These are phyloP conservation scores for Proliferodiscus dingleyae DNA, from an alignment of 2,329 filamentous ascomycete species.

Conservation along the genomic window DNA sequence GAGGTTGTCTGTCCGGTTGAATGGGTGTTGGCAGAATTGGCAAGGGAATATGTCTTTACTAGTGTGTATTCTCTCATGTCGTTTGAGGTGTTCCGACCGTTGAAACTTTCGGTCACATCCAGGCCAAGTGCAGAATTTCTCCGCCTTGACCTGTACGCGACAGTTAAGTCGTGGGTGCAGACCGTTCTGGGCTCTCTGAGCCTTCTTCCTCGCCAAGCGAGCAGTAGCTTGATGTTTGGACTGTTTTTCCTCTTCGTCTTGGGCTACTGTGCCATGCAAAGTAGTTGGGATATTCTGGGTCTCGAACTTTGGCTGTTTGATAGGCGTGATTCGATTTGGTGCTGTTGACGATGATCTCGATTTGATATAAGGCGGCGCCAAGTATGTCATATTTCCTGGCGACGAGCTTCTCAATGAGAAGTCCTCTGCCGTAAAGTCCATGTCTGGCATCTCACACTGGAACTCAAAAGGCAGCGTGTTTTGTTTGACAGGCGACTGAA, in stretches of 20 bases:
- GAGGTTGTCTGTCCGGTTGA: constrained; percentile 25
- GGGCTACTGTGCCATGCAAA: constrained; percentile 10
- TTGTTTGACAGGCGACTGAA: constrained; percentile 13
- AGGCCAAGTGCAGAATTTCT: constrained; percentile 37
- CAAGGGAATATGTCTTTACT: constrained; percentile 11
- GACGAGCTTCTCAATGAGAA: constrained; percentile 3
- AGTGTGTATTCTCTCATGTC: constrained; percentile 42
- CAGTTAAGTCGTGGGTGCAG: neutral
- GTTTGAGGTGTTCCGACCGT: constrained; percentile 44
- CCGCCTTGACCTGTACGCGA: constrained; percentile 32
- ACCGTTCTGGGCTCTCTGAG: neutral
- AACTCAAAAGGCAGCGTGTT: constrained; percentile 14
- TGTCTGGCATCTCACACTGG: constrained; percentile 6
- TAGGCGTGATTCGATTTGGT: constrained; percentile 2
- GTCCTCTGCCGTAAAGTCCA: constrained; percentile 7
- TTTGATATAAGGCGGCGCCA: neutral
- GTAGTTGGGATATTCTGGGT: constrained; percentile 3
- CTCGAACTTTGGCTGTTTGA: constrained; percentile 4
- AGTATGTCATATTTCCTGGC: constrained; percentile 3
- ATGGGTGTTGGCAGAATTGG: constrained; percentile 18
- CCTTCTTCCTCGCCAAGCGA: neutral
- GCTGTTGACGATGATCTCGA: constrained; percentile 7
- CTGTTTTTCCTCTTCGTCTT: neutral
- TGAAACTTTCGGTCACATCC: constrained; percentile 43
- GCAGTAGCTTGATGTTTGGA: neutral